These are phyloP conservation scores for Alternaria consortialis DNA, from an alignment of 2,329 filamentous ascomycete genomes.

Conservation along the genomic window DNA sequence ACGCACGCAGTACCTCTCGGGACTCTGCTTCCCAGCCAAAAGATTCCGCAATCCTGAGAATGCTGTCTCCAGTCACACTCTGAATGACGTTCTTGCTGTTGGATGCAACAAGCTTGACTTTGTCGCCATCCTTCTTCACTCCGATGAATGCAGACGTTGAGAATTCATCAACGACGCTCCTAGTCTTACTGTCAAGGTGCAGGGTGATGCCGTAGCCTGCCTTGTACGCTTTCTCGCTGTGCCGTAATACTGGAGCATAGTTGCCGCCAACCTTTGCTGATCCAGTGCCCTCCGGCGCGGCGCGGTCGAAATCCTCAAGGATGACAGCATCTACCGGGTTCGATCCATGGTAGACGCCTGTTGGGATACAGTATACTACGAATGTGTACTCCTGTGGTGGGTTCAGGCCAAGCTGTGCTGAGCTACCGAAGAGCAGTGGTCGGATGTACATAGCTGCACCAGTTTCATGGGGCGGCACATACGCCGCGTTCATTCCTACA, in stretches of 20 bases:
- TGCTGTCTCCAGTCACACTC: conserved; percentile 82
- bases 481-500: conserved; percentile 87
- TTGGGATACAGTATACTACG: conserved; percentile 87
- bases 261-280: conserved; percentile 96
- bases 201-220: conserved; percentile 93
- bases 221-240: conserved; percentile 80
- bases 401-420: conserved; percentile 83
- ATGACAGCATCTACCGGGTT: conserved; percentile 88
- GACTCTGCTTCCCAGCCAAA: conserved; percentile 88
- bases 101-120: conserved; percentile 81
- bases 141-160: conserved; percentile 94
- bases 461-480: conserved; percentile 87
- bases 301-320: conserved; percentile 90
- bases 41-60: conserved; percentile 76
- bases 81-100: conserved; percentile 88
- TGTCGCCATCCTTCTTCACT: conserved; percentile 67
- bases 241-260: conserved; percentile 89
- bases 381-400: conserved; percentile 94
- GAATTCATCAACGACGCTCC: conserved; percentile 93
- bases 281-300: conserved; percentile 89
- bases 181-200: conserved; percentile 85
- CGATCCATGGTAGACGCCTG: conserved; percentile 91
- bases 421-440: conserved; percentile 86
- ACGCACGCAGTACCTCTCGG: conserved; percentile 63
- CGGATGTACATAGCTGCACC: conserved; percentile 93